Conservation (phyloP, 305 asterid genomes). For the Solanum hybrid region DNA sequence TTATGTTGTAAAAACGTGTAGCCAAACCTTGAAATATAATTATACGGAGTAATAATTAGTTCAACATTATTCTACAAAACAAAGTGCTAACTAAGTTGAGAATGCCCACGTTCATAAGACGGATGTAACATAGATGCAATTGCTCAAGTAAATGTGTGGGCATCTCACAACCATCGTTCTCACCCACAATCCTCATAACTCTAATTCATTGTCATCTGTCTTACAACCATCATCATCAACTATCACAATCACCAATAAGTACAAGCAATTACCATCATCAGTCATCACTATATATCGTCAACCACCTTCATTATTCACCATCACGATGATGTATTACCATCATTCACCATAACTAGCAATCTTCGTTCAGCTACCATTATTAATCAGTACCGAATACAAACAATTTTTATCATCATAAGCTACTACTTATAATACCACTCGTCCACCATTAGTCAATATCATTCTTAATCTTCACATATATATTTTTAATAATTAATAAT, state of each 20-base stretch:
- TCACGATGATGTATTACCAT: background rate
- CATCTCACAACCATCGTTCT: background rate
- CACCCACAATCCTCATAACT: background rate
- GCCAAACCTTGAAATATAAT: background rate
- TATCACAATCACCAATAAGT: background rate
- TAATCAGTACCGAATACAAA: fast-evolving
- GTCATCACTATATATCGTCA: background rate
- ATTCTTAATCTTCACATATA: background rate
- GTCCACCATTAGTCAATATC: background rate
- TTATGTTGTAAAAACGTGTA: background rate
- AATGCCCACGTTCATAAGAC: background rate
- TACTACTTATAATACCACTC: background rate
- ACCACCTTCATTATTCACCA: background rate
- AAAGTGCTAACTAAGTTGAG: background rate
- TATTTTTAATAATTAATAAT: too few relatives aligned
- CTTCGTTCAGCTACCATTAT: background rate
- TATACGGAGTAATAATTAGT: background rate
- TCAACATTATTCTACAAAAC: background rate
- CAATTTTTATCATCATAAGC: background rate
- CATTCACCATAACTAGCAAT: background rate
- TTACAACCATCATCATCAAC: background rate
- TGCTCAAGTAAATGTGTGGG: background rate
- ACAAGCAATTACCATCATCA: background rate
- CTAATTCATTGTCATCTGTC: background rate
- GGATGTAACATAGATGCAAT: background rate